Evolutionary conservation across 2,329 filamentous ascomycete genomes (phyloP).

Genomic region (Cladorrhinum sp.): DNA sequence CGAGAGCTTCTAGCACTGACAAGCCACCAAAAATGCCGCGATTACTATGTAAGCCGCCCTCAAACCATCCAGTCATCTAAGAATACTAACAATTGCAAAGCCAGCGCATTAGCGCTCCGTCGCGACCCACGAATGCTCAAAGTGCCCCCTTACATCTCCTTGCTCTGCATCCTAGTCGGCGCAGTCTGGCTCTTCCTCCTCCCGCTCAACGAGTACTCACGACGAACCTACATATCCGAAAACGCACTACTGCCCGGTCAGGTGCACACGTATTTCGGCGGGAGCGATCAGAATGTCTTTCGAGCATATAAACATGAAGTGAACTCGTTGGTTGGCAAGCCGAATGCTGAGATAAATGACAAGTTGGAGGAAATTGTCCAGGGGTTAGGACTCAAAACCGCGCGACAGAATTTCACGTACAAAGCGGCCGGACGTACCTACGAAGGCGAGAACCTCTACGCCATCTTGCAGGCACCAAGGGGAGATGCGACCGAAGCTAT

Average conservation of each 20-base stretch:
- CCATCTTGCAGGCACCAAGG: slow-evolving; percentile 85
- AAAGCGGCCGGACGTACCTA: slow-evolving; percentile 70
- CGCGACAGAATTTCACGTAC: slow-evolving; percentile 85
- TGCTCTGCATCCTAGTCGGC: slow-evolving; percentile 79
- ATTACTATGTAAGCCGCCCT: slow-evolving; percentile 46
- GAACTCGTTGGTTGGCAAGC: slow-evolving; percentile 54
- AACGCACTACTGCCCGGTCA: slow-evolving; percentile 94
- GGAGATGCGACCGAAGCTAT: slow-evolving; percentile 97
- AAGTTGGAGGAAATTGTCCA: slow-evolving; percentile 72
- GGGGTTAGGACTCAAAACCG: slow-evolving; percentile 80
- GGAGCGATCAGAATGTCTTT: slow-evolving; percentile 93
- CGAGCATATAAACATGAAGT: slow-evolving; percentile 86
- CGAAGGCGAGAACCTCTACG: slow-evolving; percentile 86
- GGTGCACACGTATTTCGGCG: slow-evolving; percentile 96
- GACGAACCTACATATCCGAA: slow-evolving; percentile 93
- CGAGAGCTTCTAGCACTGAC: slow-evolving; percentile 7
- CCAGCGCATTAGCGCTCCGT: slow-evolving; percentile 66
- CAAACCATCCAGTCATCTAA: not conserved
- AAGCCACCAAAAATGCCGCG: slow-evolving; percentile 45
- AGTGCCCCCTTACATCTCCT: slow-evolving; percentile 82
- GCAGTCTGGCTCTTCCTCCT: slow-evolving; percentile 87
- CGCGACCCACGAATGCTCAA: slow-evolving; percentile 78
- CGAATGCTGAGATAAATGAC: slow-evolving; percentile 60
- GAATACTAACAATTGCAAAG: slow-evolving; percentile 26
- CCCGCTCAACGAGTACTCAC: slow-evolving; percentile 85